Conservation (phyloP, 257 asterid genomes). For the Nicotiana tomentosiformis region DNA sequence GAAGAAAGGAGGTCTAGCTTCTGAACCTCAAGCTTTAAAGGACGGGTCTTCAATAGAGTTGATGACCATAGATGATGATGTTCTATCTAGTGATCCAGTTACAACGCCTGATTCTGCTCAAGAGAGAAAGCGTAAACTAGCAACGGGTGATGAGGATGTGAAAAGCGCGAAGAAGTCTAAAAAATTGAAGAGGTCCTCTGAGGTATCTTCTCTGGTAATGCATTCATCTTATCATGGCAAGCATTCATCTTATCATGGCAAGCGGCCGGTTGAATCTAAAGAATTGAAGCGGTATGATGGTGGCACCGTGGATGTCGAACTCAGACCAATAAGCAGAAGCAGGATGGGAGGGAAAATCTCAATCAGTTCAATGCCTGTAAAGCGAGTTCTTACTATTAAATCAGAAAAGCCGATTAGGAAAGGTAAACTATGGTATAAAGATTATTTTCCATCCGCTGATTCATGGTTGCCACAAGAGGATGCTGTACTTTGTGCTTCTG, state of each 20-base stretch:
- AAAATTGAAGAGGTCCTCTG: conserved; percentile 52
- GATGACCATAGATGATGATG: conserved; percentile 59
- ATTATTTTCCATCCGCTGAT: conserved; percentile 68
- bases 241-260: conserved; percentile 39
- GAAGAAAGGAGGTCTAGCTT: conserved; percentile 76
- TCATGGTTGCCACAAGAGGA: conserved; percentile 85
- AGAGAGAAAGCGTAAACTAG: conserved; percentile 58
- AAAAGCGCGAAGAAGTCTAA: conserved; percentile 58
- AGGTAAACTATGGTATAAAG: conserved; percentile 55
- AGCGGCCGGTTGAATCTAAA: conserved; percentile 43
- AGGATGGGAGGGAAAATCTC: conserved; percentile 63
- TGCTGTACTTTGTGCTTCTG: conserved; percentile 68
- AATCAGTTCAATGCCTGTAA: conserved; percentile 59
- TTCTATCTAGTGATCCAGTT: conserved; percentile 45
- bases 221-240: conserved; percentile 42
- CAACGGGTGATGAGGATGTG: conserved; percentile 49
- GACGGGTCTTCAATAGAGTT: conserved; percentile 57
- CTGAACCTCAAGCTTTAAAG: conserved; percentile 47
- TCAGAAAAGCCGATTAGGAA: conserved; percentile 74
- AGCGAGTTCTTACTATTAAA: conserved; percentile 61
- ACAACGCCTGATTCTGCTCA: conserved; percentile 53
- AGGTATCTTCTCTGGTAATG: conserved; percentile 17
- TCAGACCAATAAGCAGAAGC: conserved; percentile 52
- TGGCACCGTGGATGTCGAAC: conserved; percentile 43
- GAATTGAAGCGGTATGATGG: conserved; percentile 40